Conservation (phyloP, 108 stramenopile genomes). For the Aurantiochytrium sp. region DNA sequence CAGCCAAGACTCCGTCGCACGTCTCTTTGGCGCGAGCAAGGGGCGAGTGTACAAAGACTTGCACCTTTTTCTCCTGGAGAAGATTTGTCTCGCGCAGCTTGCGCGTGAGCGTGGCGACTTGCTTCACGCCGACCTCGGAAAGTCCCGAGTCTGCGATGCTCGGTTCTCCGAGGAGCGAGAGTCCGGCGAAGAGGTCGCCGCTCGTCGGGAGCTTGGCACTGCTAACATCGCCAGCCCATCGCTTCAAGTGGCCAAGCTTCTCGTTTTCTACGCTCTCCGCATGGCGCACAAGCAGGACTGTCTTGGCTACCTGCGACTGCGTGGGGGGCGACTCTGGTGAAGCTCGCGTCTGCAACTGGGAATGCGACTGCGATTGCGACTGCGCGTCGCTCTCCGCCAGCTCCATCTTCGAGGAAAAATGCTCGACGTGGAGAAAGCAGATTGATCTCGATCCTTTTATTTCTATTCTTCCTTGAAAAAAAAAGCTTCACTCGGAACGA, state of each 20-base stretch:
- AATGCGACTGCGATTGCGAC: too few relatives aligned
- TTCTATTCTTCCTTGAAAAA: too few relatives aligned
- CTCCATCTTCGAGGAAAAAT: too few relatives aligned
- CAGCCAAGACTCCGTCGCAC: slow-evolving; percentile 54
- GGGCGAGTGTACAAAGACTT: slow-evolving; percentile 58
- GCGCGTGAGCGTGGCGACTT: slow-evolving; percentile 45
- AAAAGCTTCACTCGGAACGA: too few relatives aligned
- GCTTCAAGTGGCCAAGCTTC: slow-evolving; percentile 32
- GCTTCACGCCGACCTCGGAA: slow-evolving; percentile 38
- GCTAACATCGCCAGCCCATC: slow-evolving; percentile 26
- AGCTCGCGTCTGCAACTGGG: too few relatives aligned
- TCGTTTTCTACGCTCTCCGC: slow-evolving; percentile 68
- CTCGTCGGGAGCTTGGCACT: slow-evolving; percentile 14
- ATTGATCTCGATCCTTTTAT: too few relatives aligned
- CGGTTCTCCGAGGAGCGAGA: slow-evolving; percentile 40
- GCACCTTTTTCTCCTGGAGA: slow-evolving; percentile 31
- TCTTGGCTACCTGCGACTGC: slow-evolving; percentile 22
- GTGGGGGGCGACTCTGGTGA: too few relatives aligned
- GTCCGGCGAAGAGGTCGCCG: neutral
- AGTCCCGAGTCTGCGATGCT: slow-evolving; percentile 60
- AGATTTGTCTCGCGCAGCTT: slow-evolving; percentile 42
- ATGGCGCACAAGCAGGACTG: slow-evolving; percentile 62
- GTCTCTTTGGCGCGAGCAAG: slow-evolving; percentile 56
- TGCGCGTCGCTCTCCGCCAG: too few relatives aligned
- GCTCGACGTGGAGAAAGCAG: too few relatives aligned